Evolutionary conservation across 2,329 filamentous ascomycete genomes (phyloP).

Genomic region (Nothophaeocryptopus gaeumannii): DNA sequence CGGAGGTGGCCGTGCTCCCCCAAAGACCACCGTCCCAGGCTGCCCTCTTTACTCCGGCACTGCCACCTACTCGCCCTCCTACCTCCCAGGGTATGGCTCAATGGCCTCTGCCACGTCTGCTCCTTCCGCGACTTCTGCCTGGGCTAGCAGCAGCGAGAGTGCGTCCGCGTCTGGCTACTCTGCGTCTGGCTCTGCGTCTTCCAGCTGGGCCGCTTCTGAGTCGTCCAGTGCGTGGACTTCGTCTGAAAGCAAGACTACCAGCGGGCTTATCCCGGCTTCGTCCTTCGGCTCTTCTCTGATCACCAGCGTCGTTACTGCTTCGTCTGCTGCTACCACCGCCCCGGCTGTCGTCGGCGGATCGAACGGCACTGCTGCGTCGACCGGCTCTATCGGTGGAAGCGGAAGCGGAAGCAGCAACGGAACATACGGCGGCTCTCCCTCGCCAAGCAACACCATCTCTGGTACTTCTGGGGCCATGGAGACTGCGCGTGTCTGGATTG

Average conservation of each 20-base stretch:
- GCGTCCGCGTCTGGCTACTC: too few relatives aligned
- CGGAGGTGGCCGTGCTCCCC: slow-evolving; percentile 63
- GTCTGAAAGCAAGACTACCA: too few relatives aligned
- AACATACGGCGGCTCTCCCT: too few relatives aligned
- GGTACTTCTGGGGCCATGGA: slow-evolving; percentile 26
- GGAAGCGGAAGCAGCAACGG: not conserved
- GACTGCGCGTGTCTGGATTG: slow-evolving; percentile 47
- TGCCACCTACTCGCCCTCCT: slow-evolving; percentile 53
- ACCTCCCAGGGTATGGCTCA: slow-evolving; percentile 39
- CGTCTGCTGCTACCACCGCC: not conserved
- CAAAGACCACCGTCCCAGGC: slow-evolving; percentile 60
- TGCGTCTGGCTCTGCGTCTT: not conserved
- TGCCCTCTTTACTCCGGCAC: slow-evolving; percentile 58
- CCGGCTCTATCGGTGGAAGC: not conserved
- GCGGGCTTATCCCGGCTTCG: too few relatives aligned
- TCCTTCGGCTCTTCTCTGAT: too few relatives aligned
- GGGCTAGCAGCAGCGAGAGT: too few relatives aligned
- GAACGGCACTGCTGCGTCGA: not conserved
- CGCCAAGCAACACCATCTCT: not conserved
- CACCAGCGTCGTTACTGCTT: not conserved
- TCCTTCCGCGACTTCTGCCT: not conserved
- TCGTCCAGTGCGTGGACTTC: not conserved
- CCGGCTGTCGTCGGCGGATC: not conserved
- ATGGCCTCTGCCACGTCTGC: slow-evolving; percentile 7
- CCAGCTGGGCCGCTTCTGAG: not conserved